Conservation (phyloP, 169 alveolate genomes). For the Plasmodium malariae region DNA sequence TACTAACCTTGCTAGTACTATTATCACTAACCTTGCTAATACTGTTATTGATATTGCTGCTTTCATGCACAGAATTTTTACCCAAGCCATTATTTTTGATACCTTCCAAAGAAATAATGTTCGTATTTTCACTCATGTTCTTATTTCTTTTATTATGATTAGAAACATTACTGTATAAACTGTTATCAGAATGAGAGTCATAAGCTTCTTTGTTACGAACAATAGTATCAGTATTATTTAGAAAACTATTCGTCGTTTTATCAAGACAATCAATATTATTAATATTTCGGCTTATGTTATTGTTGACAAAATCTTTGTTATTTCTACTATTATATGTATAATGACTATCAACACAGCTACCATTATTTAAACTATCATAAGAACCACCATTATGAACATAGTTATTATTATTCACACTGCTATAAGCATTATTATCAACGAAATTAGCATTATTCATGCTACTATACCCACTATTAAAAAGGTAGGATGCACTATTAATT, state of each 20-base stretch:
- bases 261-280: neutral
- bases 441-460: neutral
- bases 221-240: neutral
- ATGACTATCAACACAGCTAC: no score
- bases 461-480: no score
- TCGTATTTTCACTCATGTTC: neutral
- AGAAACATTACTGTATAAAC: neutral
- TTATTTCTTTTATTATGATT: neutral
- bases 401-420: neutral
- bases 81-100: neutral
- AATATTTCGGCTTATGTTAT: neutral
- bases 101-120: neutral
- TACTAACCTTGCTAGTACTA: neutral
- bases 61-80: no score
- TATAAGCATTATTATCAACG: neutral
- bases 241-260: neutral
- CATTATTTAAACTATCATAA: no score
- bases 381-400: neutral
- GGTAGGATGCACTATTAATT: no score
- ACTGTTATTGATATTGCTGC: neutral
- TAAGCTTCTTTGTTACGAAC: neutral
- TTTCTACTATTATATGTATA: neutral
- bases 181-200: neutral
- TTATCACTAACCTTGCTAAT: slow-evolving; percentile 5
- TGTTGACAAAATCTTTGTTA: neutral